Percentiles rank a stretch among this genome's conserved stretches.
phyloP scores from a whole-genome alignment of 768 basidiomycete species.

The Coprinopsis marcescibilis region DNA sequence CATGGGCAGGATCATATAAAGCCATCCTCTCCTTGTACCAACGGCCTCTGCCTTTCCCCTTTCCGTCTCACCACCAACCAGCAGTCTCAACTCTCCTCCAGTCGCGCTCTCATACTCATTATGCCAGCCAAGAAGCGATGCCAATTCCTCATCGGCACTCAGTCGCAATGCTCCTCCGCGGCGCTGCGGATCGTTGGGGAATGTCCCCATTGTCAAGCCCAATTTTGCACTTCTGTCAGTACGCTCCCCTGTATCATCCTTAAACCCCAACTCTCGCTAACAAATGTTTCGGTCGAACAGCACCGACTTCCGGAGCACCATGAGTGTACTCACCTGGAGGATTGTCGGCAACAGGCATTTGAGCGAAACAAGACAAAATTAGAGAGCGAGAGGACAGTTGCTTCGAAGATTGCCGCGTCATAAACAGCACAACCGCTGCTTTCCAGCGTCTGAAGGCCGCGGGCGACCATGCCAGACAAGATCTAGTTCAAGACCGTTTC shows the following conservation, averaged over 20 bases:
- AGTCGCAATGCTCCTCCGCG: constrained; percentile 66
- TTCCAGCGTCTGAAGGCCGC: not conserved
- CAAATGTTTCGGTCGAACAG: constrained; percentile 34
- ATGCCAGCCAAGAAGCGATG: constrained; percentile 90
- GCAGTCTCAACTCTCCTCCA: constrained; percentile 10
- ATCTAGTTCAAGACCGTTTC: no score
- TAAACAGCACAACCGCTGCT: constrained; percentile 24
- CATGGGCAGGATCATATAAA: constrained; percentile 15
- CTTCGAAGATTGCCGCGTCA: constrained; percentile 80
- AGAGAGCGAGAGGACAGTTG: constrained; percentile 83
- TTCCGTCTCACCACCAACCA: constrained; percentile 6
- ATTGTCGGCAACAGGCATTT: constrained; percentile 84
- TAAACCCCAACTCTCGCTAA: constrained; percentile 11
- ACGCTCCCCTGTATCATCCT: constrained; percentile 3
- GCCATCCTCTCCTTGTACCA: constrained; percentile 9
- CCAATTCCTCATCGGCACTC: constrained; percentile 52
- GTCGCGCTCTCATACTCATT: constrained; percentile 11
- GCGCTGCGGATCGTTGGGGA: constrained; percentile 80
- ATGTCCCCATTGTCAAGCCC: constrained; percentile 71
- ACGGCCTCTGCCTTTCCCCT: constrained; percentile 7
- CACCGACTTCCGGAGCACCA: constrained; percentile 90
- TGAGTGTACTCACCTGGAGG: constrained; percentile 74
- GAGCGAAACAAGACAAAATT: constrained; percentile 83
- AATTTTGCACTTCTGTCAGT: constrained; percentile 76
- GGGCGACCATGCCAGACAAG: no score